These are phyloP conservation scores for Mortierella claussenii DNA, from an alignment of 192 early-diverging fungal species.

Conservation along the genomic window DNA sequence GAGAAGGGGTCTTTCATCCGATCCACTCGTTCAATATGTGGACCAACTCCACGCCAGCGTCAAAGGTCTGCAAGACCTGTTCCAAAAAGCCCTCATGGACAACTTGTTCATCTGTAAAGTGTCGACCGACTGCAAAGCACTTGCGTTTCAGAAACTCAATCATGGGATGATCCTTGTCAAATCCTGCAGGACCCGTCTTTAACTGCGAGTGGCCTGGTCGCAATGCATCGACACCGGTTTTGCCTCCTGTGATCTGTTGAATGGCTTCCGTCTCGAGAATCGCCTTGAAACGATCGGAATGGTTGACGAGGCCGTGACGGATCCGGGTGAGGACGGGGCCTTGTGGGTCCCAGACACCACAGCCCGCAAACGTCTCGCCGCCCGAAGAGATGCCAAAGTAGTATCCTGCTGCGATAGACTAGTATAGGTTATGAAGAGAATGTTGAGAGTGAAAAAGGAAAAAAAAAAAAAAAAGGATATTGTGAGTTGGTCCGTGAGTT, in stretches of 20 bases:
- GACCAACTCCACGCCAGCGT: slow-evolving; percentile 62
- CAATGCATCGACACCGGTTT: slow-evolving; percentile 47
- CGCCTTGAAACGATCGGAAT: slow-evolving; percentile 53
- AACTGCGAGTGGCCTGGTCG: slow-evolving; percentile 42
- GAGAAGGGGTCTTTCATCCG: slow-evolving; percentile 9
- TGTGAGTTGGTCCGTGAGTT: not conserved
- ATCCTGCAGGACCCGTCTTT: slow-evolving; percentile 67
- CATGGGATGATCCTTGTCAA: slow-evolving; percentile 62
- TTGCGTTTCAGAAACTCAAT: slow-evolving; percentile 65
- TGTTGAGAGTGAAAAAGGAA: not conserved
- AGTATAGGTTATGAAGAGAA: not conserved
- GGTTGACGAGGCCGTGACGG: slow-evolving; percentile 51
- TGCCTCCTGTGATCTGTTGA: slow-evolving; percentile 51
- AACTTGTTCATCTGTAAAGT: slow-evolving; percentile 63
- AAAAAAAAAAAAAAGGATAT: not conserved
- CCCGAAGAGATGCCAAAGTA: slow-evolving; percentile 60
- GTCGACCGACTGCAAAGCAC: slow-evolving; percentile 59
- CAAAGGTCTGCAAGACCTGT: slow-evolving; percentile 54
- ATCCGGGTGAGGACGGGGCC: slow-evolving; percentile 47
- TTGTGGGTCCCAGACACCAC: slow-evolving; percentile 60
- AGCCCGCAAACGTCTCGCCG: slow-evolving; percentile 52
- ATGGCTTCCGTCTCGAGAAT: slow-evolving; percentile 55
- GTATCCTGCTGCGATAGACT: slow-evolving; percentile 60
- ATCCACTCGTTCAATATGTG: slow-evolving; percentile 67
- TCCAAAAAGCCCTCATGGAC: slow-evolving; percentile 62